Evolutionary conservation across 140 eudicot species (phyloP).

Genomic region (Bidens hawaiensis): DNA sequence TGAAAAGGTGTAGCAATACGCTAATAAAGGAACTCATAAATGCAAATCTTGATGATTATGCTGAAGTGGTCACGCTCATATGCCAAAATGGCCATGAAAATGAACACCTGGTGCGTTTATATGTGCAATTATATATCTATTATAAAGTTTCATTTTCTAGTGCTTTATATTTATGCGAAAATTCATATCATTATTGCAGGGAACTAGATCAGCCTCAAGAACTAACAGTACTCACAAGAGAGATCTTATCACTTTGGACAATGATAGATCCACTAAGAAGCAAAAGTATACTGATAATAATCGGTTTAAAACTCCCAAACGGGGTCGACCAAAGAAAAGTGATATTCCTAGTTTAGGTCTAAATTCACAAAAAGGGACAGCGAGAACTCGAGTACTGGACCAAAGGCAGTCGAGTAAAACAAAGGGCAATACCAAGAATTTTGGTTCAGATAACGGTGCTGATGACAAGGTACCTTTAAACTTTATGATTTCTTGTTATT

Average conservation of each 20-base stretch:
- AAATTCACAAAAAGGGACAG: slow-evolving; percentile 12
- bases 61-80: slow-evolving; percentile 49
- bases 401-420: slow-evolving; percentile 11
- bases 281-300: slow-evolving; percentile 18
- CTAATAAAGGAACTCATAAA: slow-evolving; percentile 30
- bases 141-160: not conserved
- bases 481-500: not conserved
- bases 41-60: slow-evolving; percentile 37
- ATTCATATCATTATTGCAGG: slow-evolving; percentile 16
- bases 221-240: slow-evolving; percentile 10
- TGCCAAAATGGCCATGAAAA: slow-evolving; percentile 28
- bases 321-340: slow-evolving; percentile 23
- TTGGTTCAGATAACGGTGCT: slow-evolving; percentile 14
- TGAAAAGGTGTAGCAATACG: slow-evolving; percentile 41
- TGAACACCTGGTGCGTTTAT: slow-evolving; percentile 32
- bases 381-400: slow-evolving; percentile 17
- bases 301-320: slow-evolving; percentile 13
- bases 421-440: slow-evolving; percentile 10
- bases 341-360: not conserved
- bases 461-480: slow-evolving; percentile 20
- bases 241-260: slow-evolving; percentile 13
- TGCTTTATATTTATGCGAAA: not conserved
- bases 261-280: slow-evolving; percentile 20
- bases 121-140: no score
- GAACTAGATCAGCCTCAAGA: slow-evolving; percentile 11